Evolutionary conservation across 306 rosid genomes (phyloP), one percentile per base, ranked within the genome.

Genomic region (Hippophae tibetana): DNA sequence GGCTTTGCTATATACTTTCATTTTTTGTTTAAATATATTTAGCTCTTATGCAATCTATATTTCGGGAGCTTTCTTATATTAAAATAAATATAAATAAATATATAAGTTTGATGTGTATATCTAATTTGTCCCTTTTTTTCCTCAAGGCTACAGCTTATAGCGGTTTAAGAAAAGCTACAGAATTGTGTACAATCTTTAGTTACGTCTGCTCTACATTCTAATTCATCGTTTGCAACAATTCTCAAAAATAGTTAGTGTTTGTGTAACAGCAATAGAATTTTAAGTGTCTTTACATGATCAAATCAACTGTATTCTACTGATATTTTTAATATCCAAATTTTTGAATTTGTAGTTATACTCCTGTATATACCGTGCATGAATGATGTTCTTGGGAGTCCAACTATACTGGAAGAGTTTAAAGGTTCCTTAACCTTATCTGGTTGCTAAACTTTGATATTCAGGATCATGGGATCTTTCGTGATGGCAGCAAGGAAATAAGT

Each of bases 401-500:
- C 8, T 12, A 13, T 49, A 12, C n/a, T 49, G 14, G 18, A 49
- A 49, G 8, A 23, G 53, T 13, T 7, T 49, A 6, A 49, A 12
- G 14, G 23, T 14, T 49, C 23, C 53, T 49, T 49, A 45, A 18
- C 72, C 69, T 63, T 71, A 65, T 77, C 54, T 13, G 60, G 65
- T 46, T 63, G 49, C 58, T 64, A 50, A 54, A 56, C 64, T 54
- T 69, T 60, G 7, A 57, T 51, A 59, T 69, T 74, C 67, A 92
- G 99, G 96, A 92, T 74, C 99, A 92, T 59, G 96, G 99, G 66
- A 88, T 92, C 60, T 82, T 92, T 70, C 99, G 99, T 26, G 99
- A 92, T 62, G 95, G 95, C 64, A 74, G 82, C 79, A 92, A 88
- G 83, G 99, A 92, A 26, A 62, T 73, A 61, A 65, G 75, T 47